These are phyloP conservation scores for Hemerocallis citrina DNA, from an alignment of 106 monocot genomes.

Conservation along the genomic window DNA sequence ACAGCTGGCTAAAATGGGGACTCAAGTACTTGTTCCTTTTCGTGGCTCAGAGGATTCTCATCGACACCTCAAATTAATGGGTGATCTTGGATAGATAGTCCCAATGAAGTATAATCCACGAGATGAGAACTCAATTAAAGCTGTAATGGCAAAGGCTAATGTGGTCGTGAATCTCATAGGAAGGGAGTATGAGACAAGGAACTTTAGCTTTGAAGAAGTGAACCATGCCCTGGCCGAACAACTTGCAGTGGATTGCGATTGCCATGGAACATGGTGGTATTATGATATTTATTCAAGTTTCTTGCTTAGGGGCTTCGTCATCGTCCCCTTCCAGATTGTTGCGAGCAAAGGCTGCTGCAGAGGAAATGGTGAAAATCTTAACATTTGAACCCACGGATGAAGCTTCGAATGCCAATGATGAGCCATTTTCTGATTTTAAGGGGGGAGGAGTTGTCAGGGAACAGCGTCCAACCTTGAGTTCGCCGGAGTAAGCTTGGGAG, in stretches of 20 bases:
- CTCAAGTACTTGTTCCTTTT: conserved; percentile 92
- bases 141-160: conserved; percentile 97
- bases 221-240: conserved; percentile 85
- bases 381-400: too few relatives aligned
- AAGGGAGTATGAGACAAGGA: conserved; percentile 91
- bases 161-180: conserved; percentile 93
- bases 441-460: too few relatives aligned
- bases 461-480: too few relatives aligned
- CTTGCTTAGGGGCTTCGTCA: conserved; percentile 85
- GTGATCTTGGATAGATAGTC: conserved; percentile 92
- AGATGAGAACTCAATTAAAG: conserved; percentile 88
- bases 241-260: conserved; percentile 91
- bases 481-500: too few relatives aligned
- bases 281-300: conserved; percentile 93
- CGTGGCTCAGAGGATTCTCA: conserved; percentile 92
- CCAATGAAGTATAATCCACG: conserved; percentile 92
- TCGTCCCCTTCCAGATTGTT: conserved; percentile 91
- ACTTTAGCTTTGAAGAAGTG: conserved; percentile 96
- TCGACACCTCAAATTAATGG: conserved; percentile 88
- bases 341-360: conserved; percentile 83
- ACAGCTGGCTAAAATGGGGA: conserved; percentile 97
- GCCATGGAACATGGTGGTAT: conserved; percentile 98
- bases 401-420: too few relatives aligned
- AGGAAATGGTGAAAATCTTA: too few relatives aligned
- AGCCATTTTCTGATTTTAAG: too few relatives aligned